These are phyloP conservation scores for Diaporthe caulivora DNA, from an alignment of 2,329 filamentous ascomycete species.

Conservation along the genomic window DNA sequence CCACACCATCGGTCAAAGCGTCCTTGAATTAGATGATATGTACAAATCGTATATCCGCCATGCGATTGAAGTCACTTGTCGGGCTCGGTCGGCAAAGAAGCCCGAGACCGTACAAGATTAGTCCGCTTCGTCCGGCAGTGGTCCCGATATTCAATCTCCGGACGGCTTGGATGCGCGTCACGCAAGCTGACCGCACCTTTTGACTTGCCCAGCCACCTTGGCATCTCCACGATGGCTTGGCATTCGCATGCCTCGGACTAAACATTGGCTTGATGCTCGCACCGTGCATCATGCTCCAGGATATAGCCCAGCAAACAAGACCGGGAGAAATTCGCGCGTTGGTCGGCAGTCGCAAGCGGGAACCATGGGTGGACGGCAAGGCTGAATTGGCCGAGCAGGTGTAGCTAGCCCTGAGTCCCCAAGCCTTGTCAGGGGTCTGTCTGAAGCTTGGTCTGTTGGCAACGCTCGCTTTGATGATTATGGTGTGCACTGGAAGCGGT, in stretches of 20 bases:
- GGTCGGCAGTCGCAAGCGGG: not conserved
- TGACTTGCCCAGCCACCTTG: conserved; percentile 9
- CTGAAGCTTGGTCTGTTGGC: not conserved
- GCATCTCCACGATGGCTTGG: conserved; percentile 24
- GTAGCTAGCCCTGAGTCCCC: not conserved
- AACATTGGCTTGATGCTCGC: not conserved
- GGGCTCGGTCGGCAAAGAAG: not conserved
- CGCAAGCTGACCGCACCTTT: conserved; percentile 7
- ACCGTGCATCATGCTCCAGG: not conserved
- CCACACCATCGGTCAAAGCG: not conserved
- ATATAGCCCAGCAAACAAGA: not conserved
- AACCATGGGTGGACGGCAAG: too few relatives aligned
- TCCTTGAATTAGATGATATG: conserved; percentile 24
- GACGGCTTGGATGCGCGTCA: conserved; percentile 20
- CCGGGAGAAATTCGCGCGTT: not conserved
- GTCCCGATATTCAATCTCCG: not conserved
- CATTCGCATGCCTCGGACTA: not conserved
- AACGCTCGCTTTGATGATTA: not conserved
- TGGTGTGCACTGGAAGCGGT: not conserved
- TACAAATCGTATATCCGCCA: conserved; percentile 4
- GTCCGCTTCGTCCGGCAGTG: not conserved
- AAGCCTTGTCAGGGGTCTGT: not conserved
- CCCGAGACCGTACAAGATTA: not conserved
- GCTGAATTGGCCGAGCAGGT: not conserved
- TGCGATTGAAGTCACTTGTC: not conserved